Evolutionary conservation across 2,329 filamentous ascomycete genomes (phyloP), one percentile per base, ranked within the genome.

Genomic region (Trichoderma polysporum): DNA sequence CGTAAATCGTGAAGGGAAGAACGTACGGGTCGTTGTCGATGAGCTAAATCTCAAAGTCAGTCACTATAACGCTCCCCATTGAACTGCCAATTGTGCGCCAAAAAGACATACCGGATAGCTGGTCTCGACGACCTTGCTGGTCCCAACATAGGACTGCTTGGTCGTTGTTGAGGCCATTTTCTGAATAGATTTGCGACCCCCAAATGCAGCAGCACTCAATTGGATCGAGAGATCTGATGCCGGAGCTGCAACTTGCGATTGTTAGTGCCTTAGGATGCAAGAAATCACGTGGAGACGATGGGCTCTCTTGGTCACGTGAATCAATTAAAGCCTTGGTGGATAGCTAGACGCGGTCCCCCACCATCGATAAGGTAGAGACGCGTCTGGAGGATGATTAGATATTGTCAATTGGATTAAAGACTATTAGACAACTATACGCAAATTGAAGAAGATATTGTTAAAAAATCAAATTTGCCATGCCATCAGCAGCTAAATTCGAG

Each of bases 11-110:
- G 47, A 33, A 35, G 27, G 22, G 17, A 4, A 15, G 37, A 53
- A 79, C 78, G 67, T 94, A 97, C 94, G 95, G 95, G 82, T 99
- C 95, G 84, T 92, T 96, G 85, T 99, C 95, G 81, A 99, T 98
- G 83, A 98, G 91, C 95, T 99, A 82, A 73, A 76, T 76, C 70
- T 67, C 68, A 53, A 45, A 54, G 66, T 74, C 70, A 57, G 67
- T 74, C 70, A 73, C 47, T 41, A 50, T 49, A 12, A 4, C 13
- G 2, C 49, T 45, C 22, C 1, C 50, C 66, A 66, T 45, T 60
- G 66, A 27, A 67, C 68, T 64, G 56, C 57, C 66, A 67, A 71
- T 73, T 74, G 70, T 70, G 68, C 64, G 45, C 54, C 66, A 65
- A 19, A 25, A 1, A 4, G 5, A 84, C 92, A 76, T 83, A 98